phyloP scores from a whole-genome alignment of 208 protist genomes.

The Trichomonas tenax region DNA sequence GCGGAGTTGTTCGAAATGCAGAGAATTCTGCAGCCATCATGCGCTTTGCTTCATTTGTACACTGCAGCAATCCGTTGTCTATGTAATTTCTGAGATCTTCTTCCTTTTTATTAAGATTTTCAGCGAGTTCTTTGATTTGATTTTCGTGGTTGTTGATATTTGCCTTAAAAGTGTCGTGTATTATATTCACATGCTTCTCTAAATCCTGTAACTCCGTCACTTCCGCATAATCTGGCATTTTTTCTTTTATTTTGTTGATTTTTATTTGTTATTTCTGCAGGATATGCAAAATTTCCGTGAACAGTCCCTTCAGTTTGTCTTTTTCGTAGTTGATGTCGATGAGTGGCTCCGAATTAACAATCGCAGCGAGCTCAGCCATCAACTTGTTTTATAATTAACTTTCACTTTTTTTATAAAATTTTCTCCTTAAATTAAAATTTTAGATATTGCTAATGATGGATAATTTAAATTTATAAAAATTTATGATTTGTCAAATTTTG shows the following conservation, averaged over 20 bases:
- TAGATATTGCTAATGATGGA: no score
- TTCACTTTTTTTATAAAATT: no score
- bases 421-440: no score
- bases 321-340: background rate
- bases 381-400: background rate
- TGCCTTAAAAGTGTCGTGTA: background rate
- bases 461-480: no score
- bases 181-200: background rate
- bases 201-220: background rate
- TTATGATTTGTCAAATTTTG: no score
- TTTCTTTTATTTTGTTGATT: background rate
- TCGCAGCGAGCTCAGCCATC: background rate
- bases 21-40: background rate
- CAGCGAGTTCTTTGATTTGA: background rate
- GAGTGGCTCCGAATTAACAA: background rate
- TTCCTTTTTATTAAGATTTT: background rate
- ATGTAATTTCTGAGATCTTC: background rate
- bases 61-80: background rate
- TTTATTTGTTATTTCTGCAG: background rate
- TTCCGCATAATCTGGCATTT: background rate
- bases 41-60: background rate
- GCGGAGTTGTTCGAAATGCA: background rate
- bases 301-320: background rate
- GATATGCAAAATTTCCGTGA: background rate
- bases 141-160: background rate